Evolutionary conservation across 2,329 filamentous ascomycete genomes (phyloP), one percentile per base, ranked within the genome.

Genomic region (Cladophialophora exuberans): DNA sequence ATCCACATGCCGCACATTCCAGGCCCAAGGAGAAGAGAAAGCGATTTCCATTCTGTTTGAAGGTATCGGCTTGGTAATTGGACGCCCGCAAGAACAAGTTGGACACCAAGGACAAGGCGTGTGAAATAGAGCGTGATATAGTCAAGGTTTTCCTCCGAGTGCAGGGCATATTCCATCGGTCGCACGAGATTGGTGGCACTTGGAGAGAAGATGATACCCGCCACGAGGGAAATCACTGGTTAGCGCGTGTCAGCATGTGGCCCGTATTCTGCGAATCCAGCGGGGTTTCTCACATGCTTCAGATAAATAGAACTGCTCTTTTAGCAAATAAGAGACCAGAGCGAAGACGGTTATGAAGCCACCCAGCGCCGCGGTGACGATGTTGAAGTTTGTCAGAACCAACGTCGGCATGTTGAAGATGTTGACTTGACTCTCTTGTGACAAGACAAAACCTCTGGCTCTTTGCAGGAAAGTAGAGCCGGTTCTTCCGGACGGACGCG

Each of bases 311-410:
- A 89, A 93, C 54, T 85, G 87, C 74, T 96, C 92, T 69, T 97
- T 96, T 67, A 89, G 80, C 15, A 96, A 80, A 68, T 91, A 96
- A 1, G 90, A 96, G 0, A 97, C 90, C 38, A 97, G 76, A 3
- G 90, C 91, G 67, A 96, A 97, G n/a, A 95, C 64, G 0, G 89
- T 90, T 59, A 97, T 85, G 74, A 95, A 97, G 1, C 89, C 92
- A 11, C 92, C 92, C 10, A 96, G 73, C 6, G 89, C 82, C 49
- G 88, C 86, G 68, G 89, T 85, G 51, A 91, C 83, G 61, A 94
- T 88, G 72, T 96, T 95, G 79, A 96, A 96, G 70, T 91, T 88
- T n/a, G 42, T 45, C 13, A 45, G 42, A 20, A 20, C 42, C 11
- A 30, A 28, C 6, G 18, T 26, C 25, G 39, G 39, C 39, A 42